Conservation (phyloP, 805 yeast species). For the Pichia deserticola region DNA sequence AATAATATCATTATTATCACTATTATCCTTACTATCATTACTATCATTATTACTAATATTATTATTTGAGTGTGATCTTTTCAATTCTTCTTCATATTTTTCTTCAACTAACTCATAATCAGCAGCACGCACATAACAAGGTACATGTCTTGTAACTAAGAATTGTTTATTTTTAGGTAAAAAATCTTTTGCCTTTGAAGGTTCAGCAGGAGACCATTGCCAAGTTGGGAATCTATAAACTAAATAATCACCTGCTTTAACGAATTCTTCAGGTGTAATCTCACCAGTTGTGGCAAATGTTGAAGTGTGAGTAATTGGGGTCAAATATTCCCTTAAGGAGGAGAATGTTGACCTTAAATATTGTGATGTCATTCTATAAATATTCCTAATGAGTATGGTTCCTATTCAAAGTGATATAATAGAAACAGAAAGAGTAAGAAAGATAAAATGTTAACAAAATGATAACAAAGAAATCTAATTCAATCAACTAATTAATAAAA, state of each 20-base stretch:
- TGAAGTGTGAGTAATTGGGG: slow-evolving; percentile 84
- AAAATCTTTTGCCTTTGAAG: slow-evolving; percentile 52
- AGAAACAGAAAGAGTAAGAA: no score
- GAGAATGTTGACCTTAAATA: slow-evolving; percentile 66
- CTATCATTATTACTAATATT: no score
- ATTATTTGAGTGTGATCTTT: no score
- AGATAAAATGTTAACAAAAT: no score
- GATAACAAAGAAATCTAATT: no score
- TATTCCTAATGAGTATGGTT: not conserved
- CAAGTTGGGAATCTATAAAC: slow-evolving; percentile 93
- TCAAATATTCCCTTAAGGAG: slow-evolving; percentile 82
- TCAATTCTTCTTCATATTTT: slow-evolving; percentile 17
- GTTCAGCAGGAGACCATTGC: slow-evolving; percentile 74
- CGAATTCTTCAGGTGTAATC: slow-evolving; percentile 93
- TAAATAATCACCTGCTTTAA: slow-evolving; percentile 87
- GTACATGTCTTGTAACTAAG: slow-evolving; percentile 83
- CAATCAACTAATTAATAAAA: no score
- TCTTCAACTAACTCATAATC: slow-evolving; percentile 30
- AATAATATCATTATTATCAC: no score
- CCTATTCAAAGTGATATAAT: no score
- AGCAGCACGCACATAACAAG: slow-evolving; percentile 69
- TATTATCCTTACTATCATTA: no score
- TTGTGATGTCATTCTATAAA: slow-evolving; percentile 20
- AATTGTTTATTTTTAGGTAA: slow-evolving; percentile 84
- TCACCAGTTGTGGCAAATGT: slow-evolving; percentile 84